Percentiles rank a stretch among this genome's conserved stretches.
phyloP scores from a whole-genome alignment of 2,329 filamentous ascomycete genomes.

The Fusarium torulosum region DNA sequence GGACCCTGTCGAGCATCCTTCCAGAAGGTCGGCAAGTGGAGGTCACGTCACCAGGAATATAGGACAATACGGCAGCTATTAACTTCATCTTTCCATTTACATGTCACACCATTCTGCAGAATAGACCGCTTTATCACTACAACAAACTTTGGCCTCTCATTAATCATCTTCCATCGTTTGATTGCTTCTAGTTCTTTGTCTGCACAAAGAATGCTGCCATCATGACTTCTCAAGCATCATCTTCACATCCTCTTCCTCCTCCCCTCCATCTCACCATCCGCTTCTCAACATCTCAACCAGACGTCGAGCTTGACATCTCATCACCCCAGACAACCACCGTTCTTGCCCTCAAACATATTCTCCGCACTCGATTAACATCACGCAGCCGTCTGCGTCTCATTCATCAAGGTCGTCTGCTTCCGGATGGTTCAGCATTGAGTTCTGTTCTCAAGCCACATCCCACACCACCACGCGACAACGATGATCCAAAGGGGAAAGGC shows the following conservation, averaged over 20 bases:
- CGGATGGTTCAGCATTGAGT: slow-evolving; percentile 77
- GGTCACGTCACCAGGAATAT: slow-evolving; percentile 29
- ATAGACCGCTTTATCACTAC: background rate
- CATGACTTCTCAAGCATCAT: slow-evolving; percentile 46
- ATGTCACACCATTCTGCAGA: slow-evolving; percentile 7
- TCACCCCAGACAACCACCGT: slow-evolving; percentile 77
- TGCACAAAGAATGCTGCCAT: slow-evolving; percentile 41
- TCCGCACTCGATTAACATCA: slow-evolving; percentile 78
- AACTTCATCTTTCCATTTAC: slow-evolving; percentile 10
- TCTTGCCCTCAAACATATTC: slow-evolving; percentile 82
- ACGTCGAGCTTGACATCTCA: slow-evolving; percentile 82
- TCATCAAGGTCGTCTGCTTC: slow-evolving; percentile 86
- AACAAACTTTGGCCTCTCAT: background rate
- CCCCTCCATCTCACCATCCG: slow-evolving; percentile 85
- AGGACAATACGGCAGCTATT: background rate
- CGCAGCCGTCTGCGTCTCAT: slow-evolving; percentile 86
- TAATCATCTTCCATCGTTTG: rapidly evolving
- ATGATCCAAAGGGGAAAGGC: slow-evolving; percentile 60
- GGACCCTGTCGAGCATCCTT: slow-evolving; percentile 33
- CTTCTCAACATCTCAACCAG: slow-evolving; percentile 87
- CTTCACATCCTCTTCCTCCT: slow-evolving; percentile 45
- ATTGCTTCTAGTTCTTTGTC: background rate
- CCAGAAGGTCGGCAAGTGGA: slow-evolving; percentile 28
- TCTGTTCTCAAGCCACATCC: slow-evolving; percentile 75
- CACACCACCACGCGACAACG: slow-evolving; percentile 58